Percentiles rank a stretch among this genome's conserved stretches.
Evolutionary conservation across 2,329 filamentous ascomycete genomes (phyloP).

Genomic region (Curvularia sp.): DNA sequence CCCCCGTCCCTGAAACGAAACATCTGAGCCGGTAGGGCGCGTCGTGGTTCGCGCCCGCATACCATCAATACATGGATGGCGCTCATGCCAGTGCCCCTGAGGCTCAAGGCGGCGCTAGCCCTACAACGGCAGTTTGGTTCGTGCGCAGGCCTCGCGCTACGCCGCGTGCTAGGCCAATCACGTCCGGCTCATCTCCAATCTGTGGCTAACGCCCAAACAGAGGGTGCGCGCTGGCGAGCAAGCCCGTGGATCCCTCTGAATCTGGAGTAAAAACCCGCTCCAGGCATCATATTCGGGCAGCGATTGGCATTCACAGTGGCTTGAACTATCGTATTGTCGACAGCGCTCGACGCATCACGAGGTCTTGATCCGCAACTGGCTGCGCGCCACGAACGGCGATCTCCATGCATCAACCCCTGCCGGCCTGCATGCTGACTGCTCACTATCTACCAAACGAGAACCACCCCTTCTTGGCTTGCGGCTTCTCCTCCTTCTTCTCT

Average conservation of each 20-base stretch:
- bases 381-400: constrained; percentile 14
- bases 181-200: constrained; percentile 19
- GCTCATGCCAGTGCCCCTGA: constrained; percentile 37
- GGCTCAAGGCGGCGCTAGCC: constrained; percentile 35
- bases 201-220: constrained; percentile 22
- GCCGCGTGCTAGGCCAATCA: constrained; percentile 28
- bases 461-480: constrained; percentile 58
- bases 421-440: not conserved
- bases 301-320: not conserved
- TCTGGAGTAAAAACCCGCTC: constrained; percentile 17
- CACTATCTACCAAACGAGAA: constrained; percentile 58
- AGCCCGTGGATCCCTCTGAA: constrained; percentile 15
- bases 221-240: constrained; percentile 18
- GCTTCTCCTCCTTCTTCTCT: constrained; percentile 43
- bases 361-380: not conserved
- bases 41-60: constrained; percentile 27
- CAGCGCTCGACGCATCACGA: not conserved
- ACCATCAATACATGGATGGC: constrained; percentile 14
- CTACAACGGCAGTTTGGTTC: constrained; percentile 27
- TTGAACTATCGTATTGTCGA: not conserved
- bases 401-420: constrained; percentile 11
- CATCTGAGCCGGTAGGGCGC: constrained; percentile 33
- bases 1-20: constrained; percentile 30
- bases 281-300: constrained; percentile 6
- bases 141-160: constrained; percentile 17